phyloP scores from a whole-genome alignment of 169 alveolate species.

The Cryptosporidium baileyi region DNA sequence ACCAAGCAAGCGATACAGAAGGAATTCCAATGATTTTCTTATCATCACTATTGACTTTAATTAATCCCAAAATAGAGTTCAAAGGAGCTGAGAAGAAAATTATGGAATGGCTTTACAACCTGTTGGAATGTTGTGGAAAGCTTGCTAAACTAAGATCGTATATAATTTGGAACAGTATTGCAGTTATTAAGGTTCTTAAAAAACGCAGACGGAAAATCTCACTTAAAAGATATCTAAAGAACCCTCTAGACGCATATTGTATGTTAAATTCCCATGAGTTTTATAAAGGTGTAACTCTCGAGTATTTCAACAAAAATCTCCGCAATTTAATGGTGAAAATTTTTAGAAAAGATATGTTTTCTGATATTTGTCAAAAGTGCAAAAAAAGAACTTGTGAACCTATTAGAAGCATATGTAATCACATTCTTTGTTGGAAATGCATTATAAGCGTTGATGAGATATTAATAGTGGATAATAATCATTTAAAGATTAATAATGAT shows the following conservation, averaged over 20 bases:
- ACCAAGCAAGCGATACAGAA: not conserved
- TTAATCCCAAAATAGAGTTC: slow-evolving; percentile 25
- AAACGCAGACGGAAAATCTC: slow-evolving; percentile 48
- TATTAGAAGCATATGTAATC: slow-evolving; percentile 47
- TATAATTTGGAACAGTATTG: slow-evolving; percentile 68
- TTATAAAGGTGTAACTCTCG: slow-evolving; percentile 23
- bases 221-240: slow-evolving; percentile 4
- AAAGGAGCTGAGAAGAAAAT: not conserved
- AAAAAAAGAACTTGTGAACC: slow-evolving; percentile 49
- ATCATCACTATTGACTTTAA: not conserved
- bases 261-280: slow-evolving; percentile 32
- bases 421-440: slow-evolving; percentile 63
- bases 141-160: slow-evolving; percentile 42
- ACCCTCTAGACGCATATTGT: slow-evolving; percentile 33
- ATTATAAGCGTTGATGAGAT: slow-evolving; percentile 16
- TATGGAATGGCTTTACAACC: slow-evolving; percentile 61
- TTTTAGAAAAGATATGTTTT: slow-evolving; percentile 33
- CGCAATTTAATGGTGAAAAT: slow-evolving; percentile 30
- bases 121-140: slow-evolving; percentile 59
- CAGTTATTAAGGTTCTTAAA: slow-evolving; percentile 62
- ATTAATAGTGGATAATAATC: not conserved
- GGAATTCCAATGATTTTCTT: not conserved
- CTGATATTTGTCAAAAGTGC: slow-evolving; percentile 59
- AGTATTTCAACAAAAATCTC: slow-evolving; percentile 3
- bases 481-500: not conserved